Base-by-base conservation (phyloP, 2,329 filamentous ascomycete species). In the Penicillium sp. region DNA sequence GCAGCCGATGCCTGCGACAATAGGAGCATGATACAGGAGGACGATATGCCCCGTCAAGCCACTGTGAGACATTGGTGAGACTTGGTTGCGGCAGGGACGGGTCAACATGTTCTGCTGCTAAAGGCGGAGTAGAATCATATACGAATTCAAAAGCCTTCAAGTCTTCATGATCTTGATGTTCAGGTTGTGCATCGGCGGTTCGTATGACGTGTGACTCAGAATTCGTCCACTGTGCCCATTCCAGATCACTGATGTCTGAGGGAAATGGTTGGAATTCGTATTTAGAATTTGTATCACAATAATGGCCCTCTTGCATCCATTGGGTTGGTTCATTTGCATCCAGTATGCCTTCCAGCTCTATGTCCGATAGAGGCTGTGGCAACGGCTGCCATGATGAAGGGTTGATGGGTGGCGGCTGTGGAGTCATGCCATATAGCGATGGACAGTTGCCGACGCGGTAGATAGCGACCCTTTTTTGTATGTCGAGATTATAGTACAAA, bases 1-100 rank as follows among this genome's bases (percentile, higher is more conserved):
- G 79, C 9, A 82, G 67, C 2, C 78, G 75, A 40, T 76, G 71
- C 4, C 70, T 72, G 45, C 71, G 72, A 61, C 80, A 82, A 60
- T 81, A 72, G 33, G 62, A 66, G 62, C 80, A 82, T 2, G 80
- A 78, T 5, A 57, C 65, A 0, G 75, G 68, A 0, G 80, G 78
- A 10, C 75, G 68, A 57, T 73, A 75, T 0, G 76, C 77, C 11
- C 78, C 78, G 52, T 78, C 69, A 16, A 72, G 60, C 69, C 70
- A 73, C 36, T 70, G 65, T 1, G 67, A 62, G 40, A 72, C 61
- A 73, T 73, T 48, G 21, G 58, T 59, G 16, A 70, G 40, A 29
- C 45, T 50, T 2, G 43, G 38, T 25, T 50, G 47, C 5, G 45
- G 29, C 5, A 27, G 31, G 27, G 10, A 41, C 15, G 39, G 36